Evolutionary conservation across 2,329 filamentous ascomycete genomes (phyloP).

Genomic region (Colletotrichum truncatum): DNA sequence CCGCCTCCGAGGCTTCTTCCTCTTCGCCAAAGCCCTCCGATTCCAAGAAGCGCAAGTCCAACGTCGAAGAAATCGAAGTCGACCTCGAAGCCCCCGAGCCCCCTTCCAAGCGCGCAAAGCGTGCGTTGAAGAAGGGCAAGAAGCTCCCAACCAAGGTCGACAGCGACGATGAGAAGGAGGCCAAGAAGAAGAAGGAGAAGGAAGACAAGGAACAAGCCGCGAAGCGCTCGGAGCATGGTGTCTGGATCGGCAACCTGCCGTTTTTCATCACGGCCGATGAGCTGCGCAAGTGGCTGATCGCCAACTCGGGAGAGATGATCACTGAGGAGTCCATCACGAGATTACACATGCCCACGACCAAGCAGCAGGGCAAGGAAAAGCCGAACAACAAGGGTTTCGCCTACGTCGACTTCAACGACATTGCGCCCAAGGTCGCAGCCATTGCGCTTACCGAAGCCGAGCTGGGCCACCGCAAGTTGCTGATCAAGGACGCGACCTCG

Average conservation of each 20-base stretch:
- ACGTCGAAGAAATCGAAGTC: constrained; percentile 81
- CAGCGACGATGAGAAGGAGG: constrained; percentile 50
- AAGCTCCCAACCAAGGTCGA: constrained; percentile 56
- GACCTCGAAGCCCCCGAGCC: constrained; percentile 91
- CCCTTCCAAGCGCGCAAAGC: constrained; percentile 91
- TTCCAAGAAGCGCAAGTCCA: constrained; percentile 77
- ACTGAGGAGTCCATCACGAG: constrained; percentile 80
- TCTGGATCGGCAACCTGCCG: constrained; percentile 97
- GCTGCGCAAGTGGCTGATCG: constrained; percentile 82
- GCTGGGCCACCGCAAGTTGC: constrained; percentile 77
- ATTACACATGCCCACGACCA: constrained; percentile 78
- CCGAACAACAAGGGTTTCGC: constrained; percentile 89
- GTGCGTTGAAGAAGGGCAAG: constrained; percentile 88
- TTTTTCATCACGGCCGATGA: constrained; percentile 81
- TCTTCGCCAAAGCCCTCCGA: constrained; percentile 30
- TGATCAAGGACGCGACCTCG: constrained; percentile 92
- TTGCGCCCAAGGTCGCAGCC: constrained; percentile 77
- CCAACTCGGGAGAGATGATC: constrained; percentile 73
- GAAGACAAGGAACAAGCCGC: constrained; percentile 47
- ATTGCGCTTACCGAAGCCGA: constrained; percentile 88
- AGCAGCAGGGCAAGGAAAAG: constrained; percentile 54
- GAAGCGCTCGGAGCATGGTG: constrained; percentile 79
- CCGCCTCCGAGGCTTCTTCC: constrained; percentile 7
- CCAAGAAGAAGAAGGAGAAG: constrained; percentile 48
- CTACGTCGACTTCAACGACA: constrained; percentile 88